These are phyloP conservation scores for Aspergillus pseudoglaucus DNA, from an alignment of 2,329 filamentous ascomycete species.

Conservation along the genomic window DNA sequence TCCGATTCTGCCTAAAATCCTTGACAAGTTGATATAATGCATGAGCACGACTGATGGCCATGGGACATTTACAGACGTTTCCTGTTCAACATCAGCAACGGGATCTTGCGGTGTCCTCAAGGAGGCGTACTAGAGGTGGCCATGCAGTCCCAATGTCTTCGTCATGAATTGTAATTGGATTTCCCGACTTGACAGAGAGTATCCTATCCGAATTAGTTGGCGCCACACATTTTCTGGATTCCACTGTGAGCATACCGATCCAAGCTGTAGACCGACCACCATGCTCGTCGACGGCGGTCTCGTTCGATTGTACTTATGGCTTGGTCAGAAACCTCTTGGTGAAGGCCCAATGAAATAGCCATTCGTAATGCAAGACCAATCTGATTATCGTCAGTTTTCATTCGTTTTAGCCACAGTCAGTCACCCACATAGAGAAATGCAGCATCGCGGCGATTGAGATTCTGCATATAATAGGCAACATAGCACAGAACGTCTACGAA, in stretches of 20 bases:
- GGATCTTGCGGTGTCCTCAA: background rate
- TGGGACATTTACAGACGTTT: constrained; percentile 16
- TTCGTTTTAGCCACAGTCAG: constrained; percentile 2
- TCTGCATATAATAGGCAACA: constrained; percentile 53
- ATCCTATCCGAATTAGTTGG: constrained; percentile 24
- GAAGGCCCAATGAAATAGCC: constrained; percentile 46
- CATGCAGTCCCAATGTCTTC: constrained; percentile 46
- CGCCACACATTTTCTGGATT: background rate
- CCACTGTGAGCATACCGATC: constrained; percentile 32
- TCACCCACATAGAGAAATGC: constrained; percentile 45
- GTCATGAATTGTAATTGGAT: constrained; percentile 50
- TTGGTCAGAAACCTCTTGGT: constrained; percentile 44
- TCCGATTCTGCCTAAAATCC: constrained; percentile 47
- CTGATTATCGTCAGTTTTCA: constrained; percentile 12
- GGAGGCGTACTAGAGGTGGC: constrained; percentile 22
- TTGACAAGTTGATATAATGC: constrained; percentile 49
- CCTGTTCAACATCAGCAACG: constrained; percentile 5
- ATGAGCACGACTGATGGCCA: constrained; percentile 45
- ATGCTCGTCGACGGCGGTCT: constrained; percentile 48
- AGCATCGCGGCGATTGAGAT: constrained; percentile 50
- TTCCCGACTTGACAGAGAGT: constrained; percentile 49
- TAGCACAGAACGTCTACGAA: constrained; percentile 52
- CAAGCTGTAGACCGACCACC: constrained; percentile 54
- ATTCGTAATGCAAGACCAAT: constrained; percentile 51
- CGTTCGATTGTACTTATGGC: constrained; percentile 36